Conservation (phyloP, 2,329 filamentous ascomycete genomes). For the Fusarium sp. region DNA sequence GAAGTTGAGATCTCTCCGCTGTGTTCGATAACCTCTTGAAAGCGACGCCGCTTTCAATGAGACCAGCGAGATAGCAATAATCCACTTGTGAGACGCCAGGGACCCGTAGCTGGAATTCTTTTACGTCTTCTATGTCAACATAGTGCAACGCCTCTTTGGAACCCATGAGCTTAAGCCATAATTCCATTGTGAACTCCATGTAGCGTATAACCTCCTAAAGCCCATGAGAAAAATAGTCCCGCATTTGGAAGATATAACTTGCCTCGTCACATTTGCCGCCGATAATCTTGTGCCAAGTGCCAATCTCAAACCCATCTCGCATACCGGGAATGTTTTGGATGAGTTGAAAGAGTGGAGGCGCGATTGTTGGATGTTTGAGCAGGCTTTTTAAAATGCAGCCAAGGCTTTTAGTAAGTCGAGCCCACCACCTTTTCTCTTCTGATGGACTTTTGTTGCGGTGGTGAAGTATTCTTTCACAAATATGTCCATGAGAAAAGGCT, state of each 20-base stretch:
- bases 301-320: slow-evolving; percentile 1
- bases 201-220: slow-evolving; percentile 3
- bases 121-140: neutral
- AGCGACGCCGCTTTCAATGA: neutral
- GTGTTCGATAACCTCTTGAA: neutral
- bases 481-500: slow-evolving; percentile 1
- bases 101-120: neutral
- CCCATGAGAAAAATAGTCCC: neutral
- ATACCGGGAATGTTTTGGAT: slow-evolving; percentile 2
- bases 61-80: neutral
- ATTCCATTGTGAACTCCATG: neutral
- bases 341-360: neutral
- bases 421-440: neutral
- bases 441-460: neutral
- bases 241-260: neutral
- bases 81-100: slow-evolving; percentile 1
- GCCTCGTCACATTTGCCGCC: slow-evolving; percentile 1
- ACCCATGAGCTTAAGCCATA: neutral
- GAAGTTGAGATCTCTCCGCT: neutral
- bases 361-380: neutral
- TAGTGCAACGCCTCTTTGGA: neutral
- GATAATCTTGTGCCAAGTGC: slow-evolving; percentile 8
- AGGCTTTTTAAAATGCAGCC: neutral
- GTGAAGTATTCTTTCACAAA: neutral
- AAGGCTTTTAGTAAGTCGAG: neutral